These are phyloP conservation scores for Acorus calamus DNA, from an alignment of 106 monocot genomes.

Conservation along the genomic window DNA sequence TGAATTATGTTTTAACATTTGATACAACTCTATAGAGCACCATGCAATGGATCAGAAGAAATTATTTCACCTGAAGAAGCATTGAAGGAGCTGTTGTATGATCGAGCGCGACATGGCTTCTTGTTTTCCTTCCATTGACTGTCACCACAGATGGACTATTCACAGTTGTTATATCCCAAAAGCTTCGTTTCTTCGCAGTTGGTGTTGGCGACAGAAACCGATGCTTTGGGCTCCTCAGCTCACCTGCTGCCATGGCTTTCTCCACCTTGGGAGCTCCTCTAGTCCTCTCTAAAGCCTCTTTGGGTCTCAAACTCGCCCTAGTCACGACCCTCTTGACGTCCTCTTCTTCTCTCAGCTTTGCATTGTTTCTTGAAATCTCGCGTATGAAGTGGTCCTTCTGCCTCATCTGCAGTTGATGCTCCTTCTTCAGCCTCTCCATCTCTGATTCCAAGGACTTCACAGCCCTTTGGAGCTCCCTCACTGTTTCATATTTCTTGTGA, in stretches of 20 bases:
- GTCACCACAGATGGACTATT: conserved; percentile 54
- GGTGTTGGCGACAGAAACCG: conserved; percentile 53
- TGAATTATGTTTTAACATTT: too few relatives aligned
- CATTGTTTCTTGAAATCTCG: conserved; percentile 28
- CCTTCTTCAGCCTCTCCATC: conserved; percentile 57
- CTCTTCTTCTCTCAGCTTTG: too few relatives aligned
- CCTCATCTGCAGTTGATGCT: conserved; percentile 44
- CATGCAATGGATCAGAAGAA: too few relatives aligned
- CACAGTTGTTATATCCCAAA: conserved; percentile 69
- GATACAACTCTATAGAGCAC: too few relatives aligned
- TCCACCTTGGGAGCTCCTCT: conserved; percentile 8
- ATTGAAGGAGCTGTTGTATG: conserved; percentile 48
- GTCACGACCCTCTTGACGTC: conserved; percentile 18
- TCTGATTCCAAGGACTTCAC: conserved; percentile 20
- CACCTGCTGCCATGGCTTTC: conserved; percentile 13
- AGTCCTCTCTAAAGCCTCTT: too few relatives aligned
- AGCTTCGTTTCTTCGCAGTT: conserved; percentile 72
- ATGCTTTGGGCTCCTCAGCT: conserved; percentile 48
- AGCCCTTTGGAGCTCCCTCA: conserved; percentile 31
- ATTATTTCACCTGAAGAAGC: conserved; percentile 64
- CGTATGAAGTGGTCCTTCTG: conserved; percentile 62
- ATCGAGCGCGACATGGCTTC: conserved; percentile 49
- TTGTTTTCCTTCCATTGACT: conserved; percentile 63
- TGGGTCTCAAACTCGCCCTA: conserved; percentile 12
- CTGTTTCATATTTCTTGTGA: conserved; percentile 13